Conservation (phyloP, 228 moss, liverwort and hornwort species). For the Sphagnum magellanicum region DNA sequence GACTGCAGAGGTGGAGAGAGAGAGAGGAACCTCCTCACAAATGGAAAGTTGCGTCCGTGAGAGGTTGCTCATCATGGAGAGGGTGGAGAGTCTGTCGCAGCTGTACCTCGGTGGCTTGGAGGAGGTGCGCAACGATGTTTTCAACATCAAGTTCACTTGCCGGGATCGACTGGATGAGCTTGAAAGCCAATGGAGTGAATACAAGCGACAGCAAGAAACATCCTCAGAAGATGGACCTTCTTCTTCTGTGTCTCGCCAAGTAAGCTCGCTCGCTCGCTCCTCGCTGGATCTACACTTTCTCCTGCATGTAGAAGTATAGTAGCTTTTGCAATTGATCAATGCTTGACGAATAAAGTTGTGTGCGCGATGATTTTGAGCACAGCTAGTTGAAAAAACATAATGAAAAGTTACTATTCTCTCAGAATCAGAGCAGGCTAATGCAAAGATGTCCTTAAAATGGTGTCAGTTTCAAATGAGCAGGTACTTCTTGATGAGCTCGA, state of each 20-base stretch:
- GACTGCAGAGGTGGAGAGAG: constrained; percentile 63
- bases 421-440: no score
- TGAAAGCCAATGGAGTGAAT: constrained; percentile 63
- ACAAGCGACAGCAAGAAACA: constrained; percentile 44
- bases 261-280: background rate
- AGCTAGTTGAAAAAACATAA: no score
- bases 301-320: no score
- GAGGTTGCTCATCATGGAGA: constrained; percentile 85
- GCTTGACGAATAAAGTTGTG: no score
- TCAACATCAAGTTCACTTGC: constrained; percentile 73
- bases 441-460: background rate
- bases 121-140: constrained; percentile 77
- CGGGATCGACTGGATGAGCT: constrained; percentile 79
- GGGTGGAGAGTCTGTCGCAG: constrained; percentile 80
- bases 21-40: constrained; percentile 40
- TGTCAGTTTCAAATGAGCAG: constrained; percentile 18
- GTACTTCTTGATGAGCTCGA: constrained; percentile 71
- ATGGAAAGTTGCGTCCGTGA: constrained; percentile 63
- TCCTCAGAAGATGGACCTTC: constrained; percentile 35
- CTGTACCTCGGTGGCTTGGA: constrained; percentile 93
- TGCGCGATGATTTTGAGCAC: no score
- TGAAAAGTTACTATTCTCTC: no score
- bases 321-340: no score
- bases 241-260: constrained; percentile 41
- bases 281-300: no score